Base-by-base conservation (phyloP, 306 rosid genomes). In the Fagus sylvatica region DNA sequence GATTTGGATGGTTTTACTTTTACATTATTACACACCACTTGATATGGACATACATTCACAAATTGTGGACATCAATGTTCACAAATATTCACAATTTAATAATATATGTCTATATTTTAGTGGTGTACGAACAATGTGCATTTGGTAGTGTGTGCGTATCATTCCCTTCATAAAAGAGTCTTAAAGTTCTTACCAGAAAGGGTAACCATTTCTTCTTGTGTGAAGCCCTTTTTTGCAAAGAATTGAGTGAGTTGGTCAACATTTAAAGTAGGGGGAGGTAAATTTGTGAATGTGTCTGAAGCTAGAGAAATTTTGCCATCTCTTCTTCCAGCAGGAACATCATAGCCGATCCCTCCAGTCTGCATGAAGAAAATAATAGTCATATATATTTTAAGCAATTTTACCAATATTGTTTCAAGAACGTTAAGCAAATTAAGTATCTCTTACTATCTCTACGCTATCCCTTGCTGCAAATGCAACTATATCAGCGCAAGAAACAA, bases 281-380 rank as follows among this genome's bases (percentile, higher is more conserved):
- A 70, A 71, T 90, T 86, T 71, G 86, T 80, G 64, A 73, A 70
- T 79, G 89, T 79, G 22, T 92, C 95, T 0, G 90, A 87, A 76
- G 84, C 88, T 68, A 79, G 74, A 46, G 97, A 92, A 69, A 85
- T 73, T 76, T 77, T 85, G 53, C 97, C 93, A 49, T 92, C 95
- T 80, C 93, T 90, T 92, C 97, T 90, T 85, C 97, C 97, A 2
- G 89, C 89, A 2, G 91, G 95, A 85, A 92, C 97, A 61, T 75
- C 89, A 78, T 90, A 92, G 5, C 93, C 85, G 62, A 84, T 53
- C 39, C 93, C 94, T 84, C 84, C 73, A 40, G 80, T 85, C 93
- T 90, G 91, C 84, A 79, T 37, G 42, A 79, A 65, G 28, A 71
- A 80, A 49, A 22, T 42, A 48, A n/a, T 53, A 32, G 7, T 37